Conservation (phyloP, 2,329 filamentous ascomycete species). For the Aspergillus calidoustus region DNA sequence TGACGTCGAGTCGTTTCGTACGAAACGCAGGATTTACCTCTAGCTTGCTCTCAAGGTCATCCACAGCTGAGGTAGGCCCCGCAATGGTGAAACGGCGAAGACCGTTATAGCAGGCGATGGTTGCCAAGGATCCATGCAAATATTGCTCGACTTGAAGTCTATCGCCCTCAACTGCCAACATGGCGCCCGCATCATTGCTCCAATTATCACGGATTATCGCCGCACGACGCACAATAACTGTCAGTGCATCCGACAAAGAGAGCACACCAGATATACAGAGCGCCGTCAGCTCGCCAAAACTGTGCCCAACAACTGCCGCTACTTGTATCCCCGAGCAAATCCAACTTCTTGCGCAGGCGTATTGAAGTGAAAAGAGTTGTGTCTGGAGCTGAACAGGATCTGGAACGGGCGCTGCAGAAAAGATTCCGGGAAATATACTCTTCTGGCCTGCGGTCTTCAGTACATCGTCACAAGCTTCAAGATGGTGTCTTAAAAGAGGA, state of each 20-base stretch:
- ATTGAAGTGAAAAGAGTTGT: slow-evolving; percentile 44
- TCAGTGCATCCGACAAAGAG: slow-evolving; percentile 34
- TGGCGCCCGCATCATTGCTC: slow-evolving; percentile 37
- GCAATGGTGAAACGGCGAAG: slow-evolving; percentile 28
- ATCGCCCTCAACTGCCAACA: slow-evolving; percentile 42
- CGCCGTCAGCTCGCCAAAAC: slow-evolving; percentile 44
- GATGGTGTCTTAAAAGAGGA: slow-evolving; percentile 33
- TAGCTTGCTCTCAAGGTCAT: slow-evolving; percentile 19
- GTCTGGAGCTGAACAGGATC: slow-evolving; percentile 38
- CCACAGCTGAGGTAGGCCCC: slow-evolving; percentile 24
- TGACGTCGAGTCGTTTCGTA: slow-evolving; percentile 48
- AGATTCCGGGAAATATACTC: slow-evolving; percentile 36
- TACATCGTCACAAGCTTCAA: slow-evolving; percentile 41
- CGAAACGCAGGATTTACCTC: slow-evolving; percentile 22
- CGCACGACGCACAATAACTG: slow-evolving; percentile 38
- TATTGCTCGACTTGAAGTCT: not conserved
- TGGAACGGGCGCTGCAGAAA: slow-evolving; percentile 7
- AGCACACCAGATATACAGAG: slow-evolving; percentile 38
- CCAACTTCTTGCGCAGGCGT: slow-evolving; percentile 44
- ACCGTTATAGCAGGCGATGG: slow-evolving; percentile 35
- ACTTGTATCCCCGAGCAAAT: slow-evolving; percentile 42
- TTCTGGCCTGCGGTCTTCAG: slow-evolving; percentile 30
- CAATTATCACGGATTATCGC: slow-evolving; percentile 36
- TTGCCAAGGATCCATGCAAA: slow-evolving; percentile 4
- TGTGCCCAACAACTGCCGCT: slow-evolving; percentile 42